These are phyloP conservation scores for Aspergillus sp. DNA, from an alignment of 2,329 filamentous ascomycete genomes.

Conservation along the genomic window DNA sequence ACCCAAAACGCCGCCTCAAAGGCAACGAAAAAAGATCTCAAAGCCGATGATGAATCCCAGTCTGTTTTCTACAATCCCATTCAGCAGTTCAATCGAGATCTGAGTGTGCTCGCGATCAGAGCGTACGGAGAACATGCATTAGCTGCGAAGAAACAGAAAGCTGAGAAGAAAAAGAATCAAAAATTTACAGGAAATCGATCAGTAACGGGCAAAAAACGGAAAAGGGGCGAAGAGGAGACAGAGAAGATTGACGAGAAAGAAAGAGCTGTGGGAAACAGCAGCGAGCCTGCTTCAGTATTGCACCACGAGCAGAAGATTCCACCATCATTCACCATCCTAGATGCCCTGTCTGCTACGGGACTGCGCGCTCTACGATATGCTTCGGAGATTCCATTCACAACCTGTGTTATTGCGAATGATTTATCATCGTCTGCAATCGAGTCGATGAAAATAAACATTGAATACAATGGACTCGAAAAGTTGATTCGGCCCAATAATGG, in stretches of 20 bases:
- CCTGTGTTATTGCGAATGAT: constrained; percentile 83
- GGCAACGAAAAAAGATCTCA: constrained; percentile 38
- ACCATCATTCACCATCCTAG: constrained; percentile 72
- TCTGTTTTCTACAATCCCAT: constrained; percentile 97
- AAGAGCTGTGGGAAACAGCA: constrained; percentile 6
- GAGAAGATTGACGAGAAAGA: constrained; percentile 9
- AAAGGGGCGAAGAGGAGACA: constrained; percentile 23
- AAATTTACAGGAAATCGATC: constrained; percentile 28
- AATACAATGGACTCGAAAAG: constrained; percentile 70
- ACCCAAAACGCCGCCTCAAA: constrained; percentile 38
- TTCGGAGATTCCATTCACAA: constrained; percentile 80
- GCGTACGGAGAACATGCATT: constrained; percentile 70
- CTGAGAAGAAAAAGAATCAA: constrained; percentile 30
- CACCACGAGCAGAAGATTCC: constrained; percentile 31
- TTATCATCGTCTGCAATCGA: constrained; percentile 71
- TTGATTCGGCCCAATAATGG: constrained; percentile 70
- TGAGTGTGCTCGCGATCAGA: constrained; percentile 88
- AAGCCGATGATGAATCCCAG: constrained; percentile 60
- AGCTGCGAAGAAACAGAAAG: constrained; percentile 50
- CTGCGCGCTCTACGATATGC: constrained; percentile 87
- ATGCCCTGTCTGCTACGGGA: constrained; percentile 90
- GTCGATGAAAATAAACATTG: constrained; percentile 77
- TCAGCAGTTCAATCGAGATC: constrained; percentile 95
- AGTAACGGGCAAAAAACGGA: constrained; percentile 34
- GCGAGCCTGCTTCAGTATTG: constrained; percentile 5